phyloP scores from a whole-genome alignment of 2,329 filamentous ascomycete genomes.

The Alternaria metachromatica region DNA sequence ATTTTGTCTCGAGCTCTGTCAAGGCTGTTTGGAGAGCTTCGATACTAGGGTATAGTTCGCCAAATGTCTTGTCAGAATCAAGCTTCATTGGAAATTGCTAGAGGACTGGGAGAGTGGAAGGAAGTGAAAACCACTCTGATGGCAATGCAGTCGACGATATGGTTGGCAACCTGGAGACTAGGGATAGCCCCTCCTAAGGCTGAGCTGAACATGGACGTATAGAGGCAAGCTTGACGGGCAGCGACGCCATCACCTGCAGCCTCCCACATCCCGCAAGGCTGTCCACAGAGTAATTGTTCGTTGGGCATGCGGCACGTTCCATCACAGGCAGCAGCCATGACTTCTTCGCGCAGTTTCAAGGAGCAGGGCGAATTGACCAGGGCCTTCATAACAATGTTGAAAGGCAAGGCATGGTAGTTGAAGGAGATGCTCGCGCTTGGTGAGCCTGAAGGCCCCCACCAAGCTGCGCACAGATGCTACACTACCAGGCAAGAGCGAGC shows the following conservation, averaged over 20 bases:
- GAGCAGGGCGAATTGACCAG: neutral
- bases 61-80: neutral
- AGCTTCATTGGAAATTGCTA: neutral
- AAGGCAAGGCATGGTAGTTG: neutral
- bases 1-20: neutral
- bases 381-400: neutral
- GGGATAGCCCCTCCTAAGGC: neutral
- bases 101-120: neutral
- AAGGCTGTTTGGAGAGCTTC: neutral
- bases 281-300: neutral
- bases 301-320: neutral
- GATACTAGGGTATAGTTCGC: neutral
- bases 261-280: neutral
- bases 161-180: neutral
- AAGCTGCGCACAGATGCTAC: neutral
- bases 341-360: neutral
- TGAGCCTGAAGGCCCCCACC: neutral
- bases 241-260: neutral
- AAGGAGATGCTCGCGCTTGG: neutral
- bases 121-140: neutral
- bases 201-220: neutral
- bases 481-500: neutral
- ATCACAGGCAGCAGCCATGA: neutral
- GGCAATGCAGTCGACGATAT: neutral
- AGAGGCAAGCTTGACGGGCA: neutral